phyloP scores from a whole-genome alignment of 371 early-diverging fungal species.

The Rhizoclosmatium hyalinum region DNA sequence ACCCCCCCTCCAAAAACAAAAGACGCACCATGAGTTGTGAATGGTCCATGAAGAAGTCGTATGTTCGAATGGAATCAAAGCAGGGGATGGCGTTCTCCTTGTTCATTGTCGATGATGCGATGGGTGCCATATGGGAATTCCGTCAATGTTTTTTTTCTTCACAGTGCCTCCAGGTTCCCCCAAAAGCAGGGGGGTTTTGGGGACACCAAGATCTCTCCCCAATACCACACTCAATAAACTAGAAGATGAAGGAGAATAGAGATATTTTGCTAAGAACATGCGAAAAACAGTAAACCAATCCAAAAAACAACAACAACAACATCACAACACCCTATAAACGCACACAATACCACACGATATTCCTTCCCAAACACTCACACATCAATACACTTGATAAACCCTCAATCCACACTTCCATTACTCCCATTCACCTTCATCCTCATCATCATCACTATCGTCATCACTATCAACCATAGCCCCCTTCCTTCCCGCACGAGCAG shows the following conservation, averaged over 20 bases:
- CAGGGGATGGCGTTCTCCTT: not conserved
- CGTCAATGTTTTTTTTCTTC: no score
- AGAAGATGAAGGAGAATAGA: no score
- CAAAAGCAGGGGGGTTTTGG: no score
- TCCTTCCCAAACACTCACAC: not conserved
- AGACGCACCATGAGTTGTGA: conserved; percentile 16
- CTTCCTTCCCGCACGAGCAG: conserved; percentile 35
- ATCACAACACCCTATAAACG: not conserved
- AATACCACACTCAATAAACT: no score
- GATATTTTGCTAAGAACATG: no score
- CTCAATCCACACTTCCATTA: not conserved
- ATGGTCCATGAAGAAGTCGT: conserved; percentile 22
- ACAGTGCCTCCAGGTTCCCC: no score
- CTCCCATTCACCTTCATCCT: conserved; percentile 31
- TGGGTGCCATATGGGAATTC: no score
- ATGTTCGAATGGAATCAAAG: not conserved
- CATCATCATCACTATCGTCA: conserved; percentile 37
- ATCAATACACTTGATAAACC: not conserved
- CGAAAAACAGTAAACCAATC: no score
- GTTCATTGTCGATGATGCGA: no score
- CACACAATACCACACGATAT: not conserved
- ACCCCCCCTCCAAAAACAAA: not conserved
- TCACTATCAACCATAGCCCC: conserved; percentile 29
- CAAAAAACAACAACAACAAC: not conserved
- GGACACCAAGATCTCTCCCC: no score